Conservation (phyloP, 768 basidiomycete species). For the Rubroboletus satanas region DNA sequence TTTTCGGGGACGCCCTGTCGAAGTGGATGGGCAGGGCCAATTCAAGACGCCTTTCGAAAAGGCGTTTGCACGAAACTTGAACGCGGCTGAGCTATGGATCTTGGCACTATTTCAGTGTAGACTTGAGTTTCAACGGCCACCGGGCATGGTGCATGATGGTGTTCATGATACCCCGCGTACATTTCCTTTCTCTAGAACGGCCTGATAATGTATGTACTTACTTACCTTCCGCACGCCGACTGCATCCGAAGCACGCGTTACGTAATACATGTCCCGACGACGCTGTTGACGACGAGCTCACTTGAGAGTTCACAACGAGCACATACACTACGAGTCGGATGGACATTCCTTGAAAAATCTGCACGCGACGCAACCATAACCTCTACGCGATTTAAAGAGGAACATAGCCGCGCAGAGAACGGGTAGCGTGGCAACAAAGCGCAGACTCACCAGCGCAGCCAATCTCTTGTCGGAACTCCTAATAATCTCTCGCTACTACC, state of each 20-base stretch:
- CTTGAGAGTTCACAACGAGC: neutral
- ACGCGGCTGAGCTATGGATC: neutral
- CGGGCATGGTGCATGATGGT: neutral
- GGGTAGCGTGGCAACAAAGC: slow-evolving; percentile 5
- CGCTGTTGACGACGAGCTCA: neutral
- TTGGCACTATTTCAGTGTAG: neutral
- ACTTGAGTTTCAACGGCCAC: too few relatives aligned
- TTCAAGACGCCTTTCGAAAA: neutral
- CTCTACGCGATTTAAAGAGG: neutral
- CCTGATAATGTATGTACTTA: neutral
- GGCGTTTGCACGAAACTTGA: neutral
- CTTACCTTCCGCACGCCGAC: neutral
- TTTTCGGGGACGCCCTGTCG: slow-evolving; percentile 6
- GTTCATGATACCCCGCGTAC: neutral
- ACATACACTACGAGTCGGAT: slow-evolving; percentile 19
- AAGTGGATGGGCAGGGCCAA: slow-evolving; percentile 17
- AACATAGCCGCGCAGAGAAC: slow-evolving; percentile 5
- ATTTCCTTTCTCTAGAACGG: neutral
- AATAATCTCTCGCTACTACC: slow-evolving; percentile 5
- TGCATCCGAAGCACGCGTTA: slow-evolving; percentile 5
- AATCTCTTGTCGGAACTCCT: slow-evolving; percentile 12
- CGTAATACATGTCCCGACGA: slow-evolving; percentile 7
- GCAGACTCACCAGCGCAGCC: neutral
- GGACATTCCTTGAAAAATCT: slow-evolving; percentile 26
- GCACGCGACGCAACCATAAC: slow-evolving; percentile 6